These are phyloP conservation scores for Sechiopsis laciniata DNA, from an alignment of 306 rosid genomes.

Conservation along the genomic window DNA sequence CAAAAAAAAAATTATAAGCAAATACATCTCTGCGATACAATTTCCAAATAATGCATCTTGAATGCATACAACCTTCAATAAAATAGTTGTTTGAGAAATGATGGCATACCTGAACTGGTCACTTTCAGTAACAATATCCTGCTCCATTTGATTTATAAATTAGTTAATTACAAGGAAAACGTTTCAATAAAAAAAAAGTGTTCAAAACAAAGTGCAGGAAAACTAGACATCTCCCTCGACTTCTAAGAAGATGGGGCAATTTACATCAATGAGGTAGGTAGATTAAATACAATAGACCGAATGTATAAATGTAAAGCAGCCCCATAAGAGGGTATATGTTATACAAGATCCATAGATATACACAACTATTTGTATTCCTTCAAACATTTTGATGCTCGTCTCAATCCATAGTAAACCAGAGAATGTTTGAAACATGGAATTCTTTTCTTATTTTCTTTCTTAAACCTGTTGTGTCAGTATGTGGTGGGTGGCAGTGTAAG, in stretches of 20 bases:
- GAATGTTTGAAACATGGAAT: conserved; percentile 5
- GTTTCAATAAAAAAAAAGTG: neutral
- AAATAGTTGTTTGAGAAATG: conserved; percentile 23
- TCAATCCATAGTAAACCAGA: neutral
- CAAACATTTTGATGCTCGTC: neutral
- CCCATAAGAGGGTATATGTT: conserved; percentile 4
- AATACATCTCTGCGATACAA: conserved; percentile 3
- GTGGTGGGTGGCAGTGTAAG: conserved; percentile 1
- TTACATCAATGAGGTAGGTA: conserved; percentile 4
- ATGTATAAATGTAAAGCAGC: conserved; percentile 3
- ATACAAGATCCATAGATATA: conserved; percentile 8
- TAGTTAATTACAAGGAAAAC: conserved; percentile 23
- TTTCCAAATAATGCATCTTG: conserved; percentile 18
- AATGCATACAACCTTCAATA: conserved; percentile 23
- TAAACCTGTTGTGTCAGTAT: neutral
- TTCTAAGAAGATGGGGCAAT: neutral
- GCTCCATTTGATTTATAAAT: conserved; percentile 38
- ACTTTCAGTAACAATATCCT: conserved; percentile 98
- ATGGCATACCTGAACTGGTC: conserved; percentile 89
- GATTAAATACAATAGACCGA: neutral
- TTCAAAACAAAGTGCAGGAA: neutral
- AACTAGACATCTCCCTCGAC: conserved; percentile 8
- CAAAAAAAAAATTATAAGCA: conserved; percentile 20
- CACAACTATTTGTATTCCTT: neutral
- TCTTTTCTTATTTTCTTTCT: neutral